These are phyloP conservation scores for Acanthamoeba sp. DNA, from an alignment of 208 protist species.

Conservation along the genomic window DNA sequence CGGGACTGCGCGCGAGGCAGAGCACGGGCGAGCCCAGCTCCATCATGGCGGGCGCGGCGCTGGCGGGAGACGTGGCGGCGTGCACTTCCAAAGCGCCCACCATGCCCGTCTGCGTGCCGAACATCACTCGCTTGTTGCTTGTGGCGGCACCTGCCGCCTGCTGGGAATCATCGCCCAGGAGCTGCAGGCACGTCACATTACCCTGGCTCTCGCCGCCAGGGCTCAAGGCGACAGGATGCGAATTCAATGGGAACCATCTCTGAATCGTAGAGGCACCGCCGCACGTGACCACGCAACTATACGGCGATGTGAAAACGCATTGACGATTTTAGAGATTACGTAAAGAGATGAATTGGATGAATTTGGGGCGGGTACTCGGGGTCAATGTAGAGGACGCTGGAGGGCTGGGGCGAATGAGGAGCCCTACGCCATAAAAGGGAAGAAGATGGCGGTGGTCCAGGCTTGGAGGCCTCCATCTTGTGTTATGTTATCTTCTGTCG, in stretches of 20 bases:
- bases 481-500: neutral
- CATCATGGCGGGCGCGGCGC: neutral
- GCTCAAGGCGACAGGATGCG: neutral
- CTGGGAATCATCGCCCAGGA: neutral
- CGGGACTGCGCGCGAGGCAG: neutral
- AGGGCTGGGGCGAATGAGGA: constrained; percentile 1
- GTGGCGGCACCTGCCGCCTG: neutral
- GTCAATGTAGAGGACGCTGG: neutral
- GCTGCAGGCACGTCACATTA: neutral
- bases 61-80: neutral
- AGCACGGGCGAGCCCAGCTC: neutral
- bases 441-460: neutral
- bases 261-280: neutral
- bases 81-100: constrained; percentile 36
- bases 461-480: neutral
- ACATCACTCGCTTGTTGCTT: neutral
- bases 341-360: too few relatives aligned
- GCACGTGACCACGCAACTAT: neutral
- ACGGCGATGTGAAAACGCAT: neutral
- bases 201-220: neutral
- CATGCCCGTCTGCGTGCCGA: constrained; percentile 1
- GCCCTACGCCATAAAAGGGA: neutral
- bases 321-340: neutral
- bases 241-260: constrained; percentile 10
- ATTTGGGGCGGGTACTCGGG: too few relatives aligned